These are phyloP conservation scores for Hylodesmum podocarpum DNA, from an alignment of 306 rosid genomes.

Conservation along the genomic window DNA sequence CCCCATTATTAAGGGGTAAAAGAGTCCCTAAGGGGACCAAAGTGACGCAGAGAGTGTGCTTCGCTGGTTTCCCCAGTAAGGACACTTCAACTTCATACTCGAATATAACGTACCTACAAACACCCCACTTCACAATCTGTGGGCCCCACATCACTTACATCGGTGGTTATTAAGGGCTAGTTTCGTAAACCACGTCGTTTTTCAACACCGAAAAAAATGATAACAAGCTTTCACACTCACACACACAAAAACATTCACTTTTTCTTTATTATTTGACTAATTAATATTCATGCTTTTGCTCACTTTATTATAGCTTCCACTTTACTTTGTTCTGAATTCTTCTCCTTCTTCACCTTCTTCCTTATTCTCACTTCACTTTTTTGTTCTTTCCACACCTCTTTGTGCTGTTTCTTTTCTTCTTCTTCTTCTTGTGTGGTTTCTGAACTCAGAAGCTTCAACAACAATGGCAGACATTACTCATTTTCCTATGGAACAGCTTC, in stretches of 20 bases:
- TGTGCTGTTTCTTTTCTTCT: no score
- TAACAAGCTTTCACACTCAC: slow-evolving; percentile 29
- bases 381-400: not conserved
- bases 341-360: slow-evolving; percentile 32
- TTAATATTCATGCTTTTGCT: slow-evolving; percentile 37
- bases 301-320: slow-evolving; percentile 63
- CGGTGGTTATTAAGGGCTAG: not conserved
- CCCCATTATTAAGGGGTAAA: not conserved
- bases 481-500: slow-evolving; percentile 97
- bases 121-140: not conserved
- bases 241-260: not conserved
- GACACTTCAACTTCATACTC: not conserved
- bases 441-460: slow-evolving; percentile 36
- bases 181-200: not conserved
- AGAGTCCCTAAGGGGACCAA: not conserved
- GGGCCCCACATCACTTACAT: not conserved
- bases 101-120: not conserved
- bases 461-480: slow-evolving; percentile 95
- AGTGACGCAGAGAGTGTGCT: not conserved
- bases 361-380: not conserved
- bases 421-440: slow-evolving; percentile 44
- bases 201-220: not conserved
- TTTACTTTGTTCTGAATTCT: slow-evolving; percentile 53
- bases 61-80: not conserved
- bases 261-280: slow-evolving; percentile 2